Evolutionary conservation across 345 rosid genomes (phyloP), one percentile per base, ranked within the genome.

Genomic region (Abelmoschus esculentus): DNA sequence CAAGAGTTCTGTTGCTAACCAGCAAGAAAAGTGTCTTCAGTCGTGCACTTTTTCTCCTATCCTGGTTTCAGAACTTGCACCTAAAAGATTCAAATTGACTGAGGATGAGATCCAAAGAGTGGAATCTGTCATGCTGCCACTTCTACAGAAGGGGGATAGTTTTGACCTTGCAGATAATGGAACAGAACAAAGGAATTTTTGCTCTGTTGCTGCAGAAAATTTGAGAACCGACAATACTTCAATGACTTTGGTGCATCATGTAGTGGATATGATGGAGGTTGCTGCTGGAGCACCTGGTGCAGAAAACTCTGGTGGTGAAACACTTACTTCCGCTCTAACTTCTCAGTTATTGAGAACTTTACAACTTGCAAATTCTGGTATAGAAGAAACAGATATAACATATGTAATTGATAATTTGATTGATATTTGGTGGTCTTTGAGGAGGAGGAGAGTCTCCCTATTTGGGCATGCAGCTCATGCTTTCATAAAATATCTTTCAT

Each of bases 381-480:
- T 77, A 34, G 87, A 82, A 77, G 85, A 81, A 79, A 69, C 72
- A n/a, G 80, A 82, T 57, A 56, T 82, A 70, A 70, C 76, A 60
- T 42, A 73, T 72, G 75, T 73, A 50, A 78, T 91, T 79, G 89
- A 87, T 76, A 80, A 79, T 66, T 80, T 92, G 74, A 79, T 86
- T 75, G 86, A 83, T 61, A 61, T 90, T 76, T 92, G 95, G 95
- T 80, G 90, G 96, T 83, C 89, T 59, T 74, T 92, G 80, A 87
- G 98, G 79, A 85, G 78, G 80, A 83, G 98, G 81, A 82, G 91
- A 70, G 91, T 92, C 59, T 86, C 89, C 62, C 91, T 90, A 47
- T 92, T 88, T 78, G 92, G 96, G 71, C 82, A 84, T 79, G 91
- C 98, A 52, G 96, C 91, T 61, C 78, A 73, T 82, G 96, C 91